Base-by-base conservation (phyloP, 352 stramenopile genomes). In the Halophytophthora polymorphica region DNA sequence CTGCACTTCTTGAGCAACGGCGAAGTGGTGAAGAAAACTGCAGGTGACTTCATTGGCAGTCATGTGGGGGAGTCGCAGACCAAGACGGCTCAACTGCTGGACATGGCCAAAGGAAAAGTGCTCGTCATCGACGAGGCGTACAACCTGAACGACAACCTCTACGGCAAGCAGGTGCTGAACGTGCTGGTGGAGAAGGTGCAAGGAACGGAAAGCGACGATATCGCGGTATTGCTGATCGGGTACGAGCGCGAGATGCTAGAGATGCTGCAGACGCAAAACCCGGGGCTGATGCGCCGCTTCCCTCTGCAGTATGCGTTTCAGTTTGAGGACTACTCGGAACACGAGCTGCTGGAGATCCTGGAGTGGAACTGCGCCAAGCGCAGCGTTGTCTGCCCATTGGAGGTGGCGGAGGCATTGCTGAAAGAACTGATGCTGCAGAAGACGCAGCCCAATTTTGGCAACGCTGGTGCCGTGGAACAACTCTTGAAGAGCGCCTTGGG, bases 71-170 rank as follows among this genome's bases (percentile, higher is more conserved):
- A 96, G 43, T 96, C 88, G 13, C 78, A 97, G 50, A 82, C 71
- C 3, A 97, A 96, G 48, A 97, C 90, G 7, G 56, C 64, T 1
- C 71, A 85, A 13, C 88, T 97, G 37, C 64, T 97, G 17, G 73
- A 95, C 17, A 62, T 72, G 46, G 70, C 83, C 1, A 77, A 86
- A 39, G 92, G 92, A 4, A 96, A 96, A 50, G 89, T 98, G 15
- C 65, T 97, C 6, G 77, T 98, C 8, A 97, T 98, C 40, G 92
- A 98, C 48, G 92, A 98, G 61, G 90, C 90, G 0, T 98, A 98
- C 71, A 93, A 78, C n/a, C 47, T 98, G 3, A 71, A 96, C 51
- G 75, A 87, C 34, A 70, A 71, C 5, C 45, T 61, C 41, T 89
- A 74, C 33, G 79, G 78, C 2, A 88, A 88, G 50, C 73, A 87